Percentiles rank a stretch among this genome's conserved stretches.
These are phyloP conservation scores for Clarireedia monteithiana DNA, from an alignment of 2,329 filamentous ascomycete genomes.

Conservation along the genomic window DNA sequence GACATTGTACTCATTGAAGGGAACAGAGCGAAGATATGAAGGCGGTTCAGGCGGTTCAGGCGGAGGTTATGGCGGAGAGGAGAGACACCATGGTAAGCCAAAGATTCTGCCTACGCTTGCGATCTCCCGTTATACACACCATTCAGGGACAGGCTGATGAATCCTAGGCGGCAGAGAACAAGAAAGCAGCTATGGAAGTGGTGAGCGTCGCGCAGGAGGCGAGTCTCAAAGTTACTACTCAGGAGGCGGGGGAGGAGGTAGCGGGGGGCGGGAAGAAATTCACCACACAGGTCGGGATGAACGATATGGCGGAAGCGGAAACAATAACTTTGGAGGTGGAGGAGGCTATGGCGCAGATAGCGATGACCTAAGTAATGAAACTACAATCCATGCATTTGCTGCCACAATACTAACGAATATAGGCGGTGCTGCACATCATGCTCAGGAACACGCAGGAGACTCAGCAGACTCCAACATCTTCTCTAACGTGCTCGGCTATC, in stretches of 20 bases:
- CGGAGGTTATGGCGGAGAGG: constrained; percentile 9
- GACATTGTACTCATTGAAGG: too few species aligned
- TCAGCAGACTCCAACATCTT: constrained; percentile 45
- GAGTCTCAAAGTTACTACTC: constrained; percentile 5
- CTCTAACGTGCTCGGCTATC: constrained; percentile 44
- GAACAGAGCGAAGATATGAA: constrained; percentile 5
- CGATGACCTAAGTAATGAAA: constrained; percentile 38
- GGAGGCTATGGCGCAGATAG: constrained; percentile 29
- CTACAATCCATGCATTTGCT: too few species aligned
- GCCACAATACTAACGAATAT: too few species aligned
- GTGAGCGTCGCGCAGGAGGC: constrained; percentile 4
- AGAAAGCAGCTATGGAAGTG: constrained; percentile 11
- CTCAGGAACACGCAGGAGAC: constrained; percentile 43
- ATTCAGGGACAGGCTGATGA: not conserved
- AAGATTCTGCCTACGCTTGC: not conserved
- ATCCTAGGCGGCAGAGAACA: not conserved
- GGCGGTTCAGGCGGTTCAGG: constrained; percentile 11
- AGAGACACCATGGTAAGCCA: constrained; percentile 1
- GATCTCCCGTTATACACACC: not conserved
- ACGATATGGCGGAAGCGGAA: constrained; percentile 14
- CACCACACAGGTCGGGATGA: constrained; percentile 13
- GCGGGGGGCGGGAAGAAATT: constrained; percentile 3
- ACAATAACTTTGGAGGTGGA: constrained; percentile 21
- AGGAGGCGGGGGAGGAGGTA: not conserved
- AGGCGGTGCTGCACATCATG: constrained; percentile 44